These are phyloP conservation scores for Penicillium sp. DNA, from an alignment of 2,329 filamentous ascomycete genomes.

Conservation along the genomic window DNA sequence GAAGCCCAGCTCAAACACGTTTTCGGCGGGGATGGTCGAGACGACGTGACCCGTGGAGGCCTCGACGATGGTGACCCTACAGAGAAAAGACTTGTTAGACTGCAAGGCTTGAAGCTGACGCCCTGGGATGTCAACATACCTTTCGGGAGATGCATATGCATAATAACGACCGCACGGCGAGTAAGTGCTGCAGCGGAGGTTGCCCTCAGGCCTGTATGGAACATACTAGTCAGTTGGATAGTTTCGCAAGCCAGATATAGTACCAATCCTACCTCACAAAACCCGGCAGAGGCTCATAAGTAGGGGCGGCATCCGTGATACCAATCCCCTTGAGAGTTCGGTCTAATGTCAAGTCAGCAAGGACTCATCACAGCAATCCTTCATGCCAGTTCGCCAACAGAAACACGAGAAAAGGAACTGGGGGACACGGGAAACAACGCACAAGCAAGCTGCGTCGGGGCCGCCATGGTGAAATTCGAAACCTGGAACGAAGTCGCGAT, in stretches of 20 bases:
- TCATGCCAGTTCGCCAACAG: neutral
- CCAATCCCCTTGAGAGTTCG: constrained; percentile 96
- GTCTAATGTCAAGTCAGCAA: constrained; percentile 47
- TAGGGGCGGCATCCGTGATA: constrained; percentile 82
- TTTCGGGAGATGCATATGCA: constrained; percentile 83
- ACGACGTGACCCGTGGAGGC: constrained; percentile 69
- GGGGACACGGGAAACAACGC: constrained; percentile 29
- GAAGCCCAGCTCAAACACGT: constrained; percentile 92
- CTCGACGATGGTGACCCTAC: constrained; percentile 75
- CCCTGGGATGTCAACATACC: constrained; percentile 40
- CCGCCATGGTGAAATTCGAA: constrained; percentile 59
- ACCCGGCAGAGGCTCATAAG: constrained; percentile 77
- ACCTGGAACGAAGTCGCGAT: constrained; percentile 11
- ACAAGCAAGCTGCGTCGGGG: constrained; percentile 89
- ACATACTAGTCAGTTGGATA: constrained; percentile 13
- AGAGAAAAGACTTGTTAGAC: constrained; percentile 2
- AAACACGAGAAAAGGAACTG: neutral
- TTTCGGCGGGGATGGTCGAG: constrained; percentile 68
- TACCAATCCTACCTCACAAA: constrained; percentile 53
- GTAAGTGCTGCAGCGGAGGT: constrained; percentile 90
- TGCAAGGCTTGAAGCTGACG: neutral
- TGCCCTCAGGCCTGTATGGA: constrained; percentile 70
- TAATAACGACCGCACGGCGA: constrained; percentile 95
- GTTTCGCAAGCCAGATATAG: neutral
- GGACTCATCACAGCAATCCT: constrained; percentile 6